Conservation (phyloP, 352 stramenopile species). For the Phytophthora syringae region DNA sequence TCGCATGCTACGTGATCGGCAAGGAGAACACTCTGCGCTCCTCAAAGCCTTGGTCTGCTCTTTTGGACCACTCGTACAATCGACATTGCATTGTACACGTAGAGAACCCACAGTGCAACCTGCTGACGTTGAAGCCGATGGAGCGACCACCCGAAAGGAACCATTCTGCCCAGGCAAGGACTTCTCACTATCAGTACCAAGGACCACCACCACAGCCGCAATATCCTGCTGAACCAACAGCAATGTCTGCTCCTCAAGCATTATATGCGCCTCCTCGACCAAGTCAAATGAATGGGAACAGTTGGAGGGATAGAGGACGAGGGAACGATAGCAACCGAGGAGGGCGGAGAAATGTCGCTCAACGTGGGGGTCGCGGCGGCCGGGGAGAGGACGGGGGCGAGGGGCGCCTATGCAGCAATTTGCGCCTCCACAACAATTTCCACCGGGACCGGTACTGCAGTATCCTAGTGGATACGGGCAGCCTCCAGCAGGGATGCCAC, state of each 20-base stretch:
- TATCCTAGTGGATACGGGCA: constrained; percentile 33
- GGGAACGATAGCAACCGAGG: constrained; percentile 38
- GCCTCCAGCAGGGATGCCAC: constrained; percentile 24
- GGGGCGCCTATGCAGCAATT: constrained; percentile 30
- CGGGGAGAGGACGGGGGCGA: constrained; percentile 40
- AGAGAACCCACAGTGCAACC: constrained; percentile 76
- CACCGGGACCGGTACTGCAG: constrained; percentile 11
- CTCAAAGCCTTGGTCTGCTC: constrained; percentile 83
- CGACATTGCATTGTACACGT: constrained; percentile 85
- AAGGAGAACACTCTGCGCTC: constrained; percentile 82
- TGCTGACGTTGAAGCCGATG: constrained; percentile 74
- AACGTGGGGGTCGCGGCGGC: constrained; percentile 41
- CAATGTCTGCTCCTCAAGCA: constrained; percentile 10
- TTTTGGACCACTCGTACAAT: constrained; percentile 77
- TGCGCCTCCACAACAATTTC: constrained; percentile 25
- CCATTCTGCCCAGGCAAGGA: constrained; percentile 17
- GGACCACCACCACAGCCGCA: constrained; percentile 11
- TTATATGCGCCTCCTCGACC: constrained; percentile 19
- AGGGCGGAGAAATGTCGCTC: constrained; percentile 23
- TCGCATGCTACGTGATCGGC: constrained; percentile 89
- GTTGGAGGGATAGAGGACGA: constrained; percentile 46
- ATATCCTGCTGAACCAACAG: constrained; percentile 18
- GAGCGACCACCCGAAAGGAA: constrained; percentile 38
- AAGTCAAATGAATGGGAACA: constrained; percentile 17
- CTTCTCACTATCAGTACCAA: constrained; percentile 31